These are phyloP conservation scores for Amylocarpus encephaloides DNA, from an alignment of 2,329 filamentous ascomycete genomes.

Conservation along the genomic window DNA sequence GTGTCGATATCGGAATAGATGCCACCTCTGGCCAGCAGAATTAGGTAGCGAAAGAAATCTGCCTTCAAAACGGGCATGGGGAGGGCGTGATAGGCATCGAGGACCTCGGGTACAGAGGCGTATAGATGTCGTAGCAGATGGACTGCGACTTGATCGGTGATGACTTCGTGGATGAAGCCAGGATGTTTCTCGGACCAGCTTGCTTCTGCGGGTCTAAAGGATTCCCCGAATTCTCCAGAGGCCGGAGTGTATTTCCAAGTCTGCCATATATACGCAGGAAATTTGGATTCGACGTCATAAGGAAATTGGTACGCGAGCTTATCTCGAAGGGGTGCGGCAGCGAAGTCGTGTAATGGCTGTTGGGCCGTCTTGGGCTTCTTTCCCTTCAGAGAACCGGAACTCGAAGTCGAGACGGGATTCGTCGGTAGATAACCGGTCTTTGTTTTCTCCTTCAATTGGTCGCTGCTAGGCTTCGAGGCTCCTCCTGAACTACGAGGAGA, in stretches of 20 bases:
- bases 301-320: slow-evolving; percentile 92
- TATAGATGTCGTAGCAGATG: slow-evolving; percentile 83
- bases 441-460: slow-evolving; percentile 5
- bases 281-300: slow-evolving; percentile 81
- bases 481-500: slow-evolving; percentile 11
- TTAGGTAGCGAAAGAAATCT: slow-evolving; percentile 65
- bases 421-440: slow-evolving; percentile 11
- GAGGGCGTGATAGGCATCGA: slow-evolving; percentile 68
- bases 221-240: slow-evolving; percentile 64
- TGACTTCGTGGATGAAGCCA: slow-evolving; percentile 90
- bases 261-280: slow-evolving; percentile 98
- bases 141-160: slow-evolving; percentile 81
- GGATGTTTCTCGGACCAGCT: slow-evolving; percentile 86
- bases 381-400: slow-evolving; percentile 4
- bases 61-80: slow-evolving; percentile 72
- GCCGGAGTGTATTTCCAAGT: slow-evolving; percentile 89
- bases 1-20: slow-evolving; percentile 95
- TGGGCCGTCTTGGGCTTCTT: slow-evolving; percentile 16
- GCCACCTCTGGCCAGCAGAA: slow-evolving; percentile 69
- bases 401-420: slow-evolving; percentile 13
- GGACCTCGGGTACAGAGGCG: slow-evolving; percentile 69
- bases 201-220: slow-evolving; percentile 76
- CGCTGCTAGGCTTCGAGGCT: background rate
- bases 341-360: slow-evolving; percentile 46
- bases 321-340: slow-evolving; percentile 63